Conservation (phyloP, 331 rosid species). For the Saraca asoca region DNA sequence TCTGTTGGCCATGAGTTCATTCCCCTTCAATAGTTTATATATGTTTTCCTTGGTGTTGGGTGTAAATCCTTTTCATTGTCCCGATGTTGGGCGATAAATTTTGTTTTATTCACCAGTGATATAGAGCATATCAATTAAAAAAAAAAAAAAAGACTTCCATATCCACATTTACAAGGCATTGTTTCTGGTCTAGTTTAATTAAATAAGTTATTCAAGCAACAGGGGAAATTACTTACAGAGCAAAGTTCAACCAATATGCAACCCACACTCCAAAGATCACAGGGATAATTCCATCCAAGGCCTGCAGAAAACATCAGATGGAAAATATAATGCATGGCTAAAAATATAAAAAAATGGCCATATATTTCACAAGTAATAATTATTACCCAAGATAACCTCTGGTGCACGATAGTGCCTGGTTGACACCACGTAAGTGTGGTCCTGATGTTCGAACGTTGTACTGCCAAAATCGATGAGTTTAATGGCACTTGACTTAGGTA, state of each 20-base stretch:
- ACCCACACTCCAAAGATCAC: conserved; percentile 77
- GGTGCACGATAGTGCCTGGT: conserved; percentile 86
- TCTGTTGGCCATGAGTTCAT: background rate
- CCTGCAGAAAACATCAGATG: conserved; percentile 47
- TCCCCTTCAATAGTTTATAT: background rate
- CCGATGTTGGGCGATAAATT: background rate
- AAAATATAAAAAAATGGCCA: background rate
- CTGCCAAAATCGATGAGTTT: conserved; percentile 87
- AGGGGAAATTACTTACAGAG: conserved; percentile 59
- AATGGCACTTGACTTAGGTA: conserved; percentile 75
- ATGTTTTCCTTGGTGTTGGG: background rate
- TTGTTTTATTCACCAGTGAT: background rate
- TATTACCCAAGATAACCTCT: conserved; percentile 72
- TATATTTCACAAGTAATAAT: conserved; percentile 25
- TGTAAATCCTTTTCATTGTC: background rate
- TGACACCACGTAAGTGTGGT: conserved; percentile 79
- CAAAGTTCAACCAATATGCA: conserved; percentile 86
- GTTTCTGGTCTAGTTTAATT: background rate
- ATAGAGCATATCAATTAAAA: no score
- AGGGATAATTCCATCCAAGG: conserved; percentile 83
- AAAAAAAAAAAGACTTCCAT: background rate
- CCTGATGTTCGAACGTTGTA: conserved; percentile 75
- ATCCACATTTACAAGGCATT: no score
- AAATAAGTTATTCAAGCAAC: background rate
- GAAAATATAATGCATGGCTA: background rate